Conservation (phyloP, 2,329 filamentous ascomycete genomes). For the Talaromyces sp. region DNA sequence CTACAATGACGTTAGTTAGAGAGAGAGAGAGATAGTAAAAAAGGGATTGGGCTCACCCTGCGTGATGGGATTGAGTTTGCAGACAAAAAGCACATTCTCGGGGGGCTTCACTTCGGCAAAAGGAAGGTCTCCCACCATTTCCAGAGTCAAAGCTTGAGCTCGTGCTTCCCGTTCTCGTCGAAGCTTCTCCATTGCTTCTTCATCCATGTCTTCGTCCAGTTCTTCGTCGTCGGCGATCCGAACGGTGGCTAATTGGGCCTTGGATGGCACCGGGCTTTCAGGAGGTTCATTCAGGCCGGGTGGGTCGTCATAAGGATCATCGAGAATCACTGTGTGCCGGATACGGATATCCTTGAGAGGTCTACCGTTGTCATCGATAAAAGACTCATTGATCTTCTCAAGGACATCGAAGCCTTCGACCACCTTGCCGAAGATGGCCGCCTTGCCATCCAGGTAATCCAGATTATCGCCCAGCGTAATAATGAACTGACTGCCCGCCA, state of each 20-base stretch:
- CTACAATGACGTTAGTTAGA: constrained; percentile 35
- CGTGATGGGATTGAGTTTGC: constrained; percentile 96
- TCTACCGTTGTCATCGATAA: constrained; percentile 78
- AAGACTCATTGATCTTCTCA: constrained; percentile 87
- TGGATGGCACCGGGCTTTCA: constrained; percentile 73
- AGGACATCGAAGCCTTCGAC: constrained; percentile 93
- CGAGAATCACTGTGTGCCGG: constrained; percentile 84
- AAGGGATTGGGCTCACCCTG: constrained; percentile 47
- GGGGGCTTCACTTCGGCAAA: constrained; percentile 97
- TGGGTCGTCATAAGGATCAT: constrained; percentile 88
- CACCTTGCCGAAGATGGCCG: constrained; percentile 91
- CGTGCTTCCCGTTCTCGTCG: constrained; percentile 85
- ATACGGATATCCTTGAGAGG: constrained; percentile 94
- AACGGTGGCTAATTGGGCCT: constrained; percentile 83
- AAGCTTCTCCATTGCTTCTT: constrained; percentile 72
- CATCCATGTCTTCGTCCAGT: constrained; percentile 71
- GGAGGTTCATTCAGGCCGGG: constrained; percentile 69
- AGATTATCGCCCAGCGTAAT: constrained; percentile 85
- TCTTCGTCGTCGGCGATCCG: constrained; percentile 87
- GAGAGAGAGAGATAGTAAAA: neutral
- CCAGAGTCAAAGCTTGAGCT: constrained; percentile 87
- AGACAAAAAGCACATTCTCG: constrained; percentile 96
- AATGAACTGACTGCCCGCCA: constrained; percentile 90
- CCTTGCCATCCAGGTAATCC: constrained; percentile 86
- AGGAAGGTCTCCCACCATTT: constrained; percentile 96